A percentile compares a stretch with the other conserved stretches of the same genome.
These are phyloP conservation scores for Celoporthe dispersa DNA, from an alignment of 2,329 filamentous ascomycete species.

Conservation along the genomic window DNA sequence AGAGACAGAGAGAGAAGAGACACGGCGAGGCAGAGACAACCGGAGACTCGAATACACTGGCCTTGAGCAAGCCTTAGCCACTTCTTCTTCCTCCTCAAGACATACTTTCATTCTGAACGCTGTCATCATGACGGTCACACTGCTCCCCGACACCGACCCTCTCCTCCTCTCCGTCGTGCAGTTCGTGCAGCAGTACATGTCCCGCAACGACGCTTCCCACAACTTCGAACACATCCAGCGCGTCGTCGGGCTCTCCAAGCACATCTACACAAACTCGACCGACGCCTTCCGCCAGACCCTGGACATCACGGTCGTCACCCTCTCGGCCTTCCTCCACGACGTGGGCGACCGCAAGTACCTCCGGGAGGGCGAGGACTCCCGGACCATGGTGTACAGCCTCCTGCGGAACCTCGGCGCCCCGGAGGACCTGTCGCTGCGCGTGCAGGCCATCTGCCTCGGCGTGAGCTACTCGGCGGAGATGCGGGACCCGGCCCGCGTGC, in stretches of 20 bases:
- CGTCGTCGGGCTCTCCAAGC: slow-evolving; percentile 73
- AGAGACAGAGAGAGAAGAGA: background rate
- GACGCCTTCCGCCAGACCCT: slow-evolving; percentile 31
- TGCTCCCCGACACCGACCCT: slow-evolving; percentile 43
- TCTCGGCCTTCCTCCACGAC: slow-evolving; percentile 82
- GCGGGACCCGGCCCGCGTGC: slow-evolving; percentile 64
- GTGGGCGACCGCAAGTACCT: slow-evolving; percentile 87
- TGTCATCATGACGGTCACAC: slow-evolving; percentile 29
- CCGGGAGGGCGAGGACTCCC: slow-evolving; percentile 57
- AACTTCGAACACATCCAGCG: slow-evolving; percentile 85
- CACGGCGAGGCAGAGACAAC: background rate
- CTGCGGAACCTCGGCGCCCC: slow-evolving; percentile 62
- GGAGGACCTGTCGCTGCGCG: slow-evolving; percentile 61
- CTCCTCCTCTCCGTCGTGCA: slow-evolving; percentile 60
- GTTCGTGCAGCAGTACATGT: slow-evolving; percentile 75
- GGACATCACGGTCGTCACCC: slow-evolving; percentile 63
- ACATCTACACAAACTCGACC: slow-evolving; percentile 54
- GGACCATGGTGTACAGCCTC: slow-evolving; percentile 59
- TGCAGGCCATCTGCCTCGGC: slow-evolving; percentile 74
- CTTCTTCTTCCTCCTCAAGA: background rate
- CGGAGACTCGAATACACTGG: background rate
- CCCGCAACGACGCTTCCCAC: slow-evolving; percentile 81
- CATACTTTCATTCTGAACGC: background rate
- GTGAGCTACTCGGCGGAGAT: slow-evolving; percentile 81
- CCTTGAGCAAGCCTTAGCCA: background rate